These are phyloP conservation scores for Pythium angustatum DNA, from an alignment of 352 stramenopile species.

Conservation along the genomic window DNA sequence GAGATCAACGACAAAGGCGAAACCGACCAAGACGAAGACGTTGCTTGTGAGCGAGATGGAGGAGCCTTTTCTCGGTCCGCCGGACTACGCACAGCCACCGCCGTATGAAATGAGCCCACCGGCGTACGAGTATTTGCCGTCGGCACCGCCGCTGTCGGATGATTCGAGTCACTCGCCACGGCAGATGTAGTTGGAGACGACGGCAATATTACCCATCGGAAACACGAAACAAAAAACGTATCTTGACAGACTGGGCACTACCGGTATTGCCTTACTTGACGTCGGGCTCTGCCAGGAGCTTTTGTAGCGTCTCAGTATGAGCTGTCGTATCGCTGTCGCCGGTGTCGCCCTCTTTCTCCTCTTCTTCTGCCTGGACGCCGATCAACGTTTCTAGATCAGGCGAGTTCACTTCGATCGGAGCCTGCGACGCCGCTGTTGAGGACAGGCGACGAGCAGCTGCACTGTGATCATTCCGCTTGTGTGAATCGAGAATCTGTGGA, in stretches of 20 bases:
- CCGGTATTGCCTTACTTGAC: too few species aligned
- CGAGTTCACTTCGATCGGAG: slow-evolving; percentile 29
- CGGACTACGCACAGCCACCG: slow-evolving; percentile 42
- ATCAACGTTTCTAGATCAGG: slow-evolving; percentile 55
- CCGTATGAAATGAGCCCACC: slow-evolving; percentile 40
- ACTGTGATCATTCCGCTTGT: slow-evolving; percentile 42
- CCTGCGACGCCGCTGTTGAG: neutral
- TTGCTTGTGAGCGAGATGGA: slow-evolving; percentile 65
- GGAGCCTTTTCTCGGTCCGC: slow-evolving; percentile 53
- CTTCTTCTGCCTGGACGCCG: slow-evolving; percentile 66
- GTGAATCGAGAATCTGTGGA: slow-evolving; percentile 53
- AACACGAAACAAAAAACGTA: neutral
- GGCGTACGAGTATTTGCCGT: slow-evolving; percentile 61
- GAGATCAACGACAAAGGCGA: neutral
- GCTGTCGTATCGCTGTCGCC: slow-evolving; percentile 13
- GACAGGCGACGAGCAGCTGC: neutral
- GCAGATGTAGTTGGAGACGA: slow-evolving; percentile 7
- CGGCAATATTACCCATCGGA: slow-evolving; percentile 11
- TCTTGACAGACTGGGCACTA: too few species aligned
- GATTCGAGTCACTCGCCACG: slow-evolving; percentile 25
- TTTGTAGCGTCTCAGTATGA: slow-evolving; percentile 9
- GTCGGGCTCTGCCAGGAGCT: slow-evolving; percentile 15
- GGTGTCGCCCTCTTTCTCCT: slow-evolving; percentile 36
- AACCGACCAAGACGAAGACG: slow-evolving; percentile 4
- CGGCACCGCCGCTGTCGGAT: slow-evolving; percentile 56